A percentile compares a stretch with the other conserved stretches of the same genome.
Evolutionary conservation across 441 rosid genomes (phyloP).

Genomic region (Heliophila coronopifolia): DNA sequence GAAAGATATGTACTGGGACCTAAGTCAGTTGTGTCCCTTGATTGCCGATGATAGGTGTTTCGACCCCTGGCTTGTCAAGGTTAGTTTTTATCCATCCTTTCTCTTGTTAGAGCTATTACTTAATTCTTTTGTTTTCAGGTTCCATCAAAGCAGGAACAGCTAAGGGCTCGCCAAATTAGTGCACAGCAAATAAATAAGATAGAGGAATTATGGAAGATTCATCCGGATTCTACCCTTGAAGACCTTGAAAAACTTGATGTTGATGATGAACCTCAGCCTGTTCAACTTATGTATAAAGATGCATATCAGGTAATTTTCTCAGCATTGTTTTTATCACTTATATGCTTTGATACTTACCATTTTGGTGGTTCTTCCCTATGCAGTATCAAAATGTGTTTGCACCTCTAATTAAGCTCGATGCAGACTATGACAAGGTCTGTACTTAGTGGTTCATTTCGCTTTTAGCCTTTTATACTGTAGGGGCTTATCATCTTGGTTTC

Average conservation of each 20-base stretch:
- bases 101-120: slow-evolving; percentile 9
- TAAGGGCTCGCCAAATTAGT: slow-evolving; percentile 98
- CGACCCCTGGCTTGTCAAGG: slow-evolving; percentile 98
- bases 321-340: background rate
- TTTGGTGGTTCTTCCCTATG: slow-evolving; percentile 30
- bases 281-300: slow-evolving; percentile 90
- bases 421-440: slow-evolving; percentile 94
- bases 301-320: slow-evolving; percentile 73
- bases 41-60: slow-evolving; percentile 99
- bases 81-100: slow-evolving; percentile 28
- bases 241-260: slow-evolving; percentile 99
- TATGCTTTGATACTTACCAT: slow-evolving; percentile 20
- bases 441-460: slow-evolving; percentile 4
- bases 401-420: slow-evolving; percentile 99
- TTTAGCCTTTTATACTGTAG: background rate
- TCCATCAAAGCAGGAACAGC: slow-evolving; percentile 97
- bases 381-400: slow-evolving; percentile 99
- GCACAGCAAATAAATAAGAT: slow-evolving; percentile 98
- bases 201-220: slow-evolving; percentile 97
- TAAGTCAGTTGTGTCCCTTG: slow-evolving; percentile 98
- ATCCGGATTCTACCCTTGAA: slow-evolving; percentile 95
- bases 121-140: slow-evolving; percentile 44
- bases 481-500: slow-evolving; percentile 20
- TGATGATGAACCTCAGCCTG: slow-evolving; percentile 98
- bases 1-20: slow-evolving; percentile 99